Evolutionary conservation across 768 basidiomycete genomes (phyloP), one percentile per base, ranked within the genome.

Genomic region (Mycena epipterygia): DNA sequence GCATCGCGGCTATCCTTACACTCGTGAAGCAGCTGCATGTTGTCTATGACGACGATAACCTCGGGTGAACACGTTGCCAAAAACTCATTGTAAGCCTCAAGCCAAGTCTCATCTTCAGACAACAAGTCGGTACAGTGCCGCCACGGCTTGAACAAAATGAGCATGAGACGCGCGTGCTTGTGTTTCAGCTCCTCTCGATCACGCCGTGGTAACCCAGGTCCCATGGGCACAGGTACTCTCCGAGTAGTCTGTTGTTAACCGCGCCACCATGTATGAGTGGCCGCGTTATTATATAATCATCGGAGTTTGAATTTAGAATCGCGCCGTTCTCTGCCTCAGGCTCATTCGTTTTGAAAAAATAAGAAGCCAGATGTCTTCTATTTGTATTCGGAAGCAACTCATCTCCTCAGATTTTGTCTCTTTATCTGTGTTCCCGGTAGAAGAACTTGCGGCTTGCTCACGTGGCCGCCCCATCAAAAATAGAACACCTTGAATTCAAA

Each of bases 131-230:
- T 29, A 12, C 41, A 27, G n/a, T 53, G 30, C 0, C 37, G 39
- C 67, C 63, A 67, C 25, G 72, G 71, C 25, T 80, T 81, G 76
- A 82, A 78, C 46, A 82, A 66, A 14, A 80, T 77, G 0, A 80
- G 65, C 30, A 79, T 37, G 27, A 80, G 73, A 27, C 81, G 75
- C 5, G 51, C 29, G 25, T 56, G 58, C 16, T 56, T 55, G 1
- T 27, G 5, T 7, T 30, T 21, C 5, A n/a, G 17, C n/a, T 30
- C 21, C 8, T 55, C 52, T 0, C 29, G 30, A 4, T 58, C 56
- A 2, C 56, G n/a, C 1, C 56, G 35, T 7, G 57, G 57, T 1
- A 58, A 17, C 1, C 39, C 39, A 42, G 57, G 39, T 0, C 57
- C 57, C 0, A 58, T 58, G 1, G 57, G 57, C 1, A 58, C 57